Evolutionary conservation across 163 green algal genomes (phyloP), one percentile per base, ranked within the genome.

Genomic region (Chloromonas sp.): DNA sequence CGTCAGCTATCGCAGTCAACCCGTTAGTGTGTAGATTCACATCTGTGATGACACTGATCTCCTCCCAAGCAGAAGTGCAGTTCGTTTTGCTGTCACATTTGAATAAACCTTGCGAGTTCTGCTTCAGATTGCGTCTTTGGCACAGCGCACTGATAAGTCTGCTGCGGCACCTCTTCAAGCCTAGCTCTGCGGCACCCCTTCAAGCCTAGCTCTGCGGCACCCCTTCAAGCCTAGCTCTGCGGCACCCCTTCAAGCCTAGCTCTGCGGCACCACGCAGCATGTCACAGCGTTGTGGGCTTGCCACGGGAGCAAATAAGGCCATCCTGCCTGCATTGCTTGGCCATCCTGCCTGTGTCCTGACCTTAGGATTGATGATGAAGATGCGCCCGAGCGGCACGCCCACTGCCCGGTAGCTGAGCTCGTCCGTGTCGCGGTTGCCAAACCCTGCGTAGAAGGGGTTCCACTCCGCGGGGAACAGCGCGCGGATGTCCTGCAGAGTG

Each of bases 371-470:
- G 90, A 99, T 99, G 85, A 94, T 98, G 92, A 98, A 98, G 83
- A 97, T 97, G 82, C 94, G 94, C n/a, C 87, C 87, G 59, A 88
- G 82, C 8, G 93, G 94, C 1, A 99, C 91, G 57, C 96, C 94
- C 14, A 93, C 90, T 81, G 87, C 86, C 2, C 90, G 88, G 91
- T 99, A 99, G 11, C 89, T 94, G 71, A 98, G 91, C 85, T 96
- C 95, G 84, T 99, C 96, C 11, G 96, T 98, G 84, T 95, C 91
- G 0, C 96, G 90, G 89, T 99, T 99, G 71, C 96, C 96, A 88
- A 99, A 98, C 14, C 96, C 96, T 3, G 93, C 95, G 87, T 97
- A 98, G 82, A 98, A 98, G n/a, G 96, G 96, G 90, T 97, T 97
- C 90, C 91, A 96, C 0, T 96, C 92, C 0, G 87, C 77, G 0